Evolutionary conservation across 148 eudicot genomes (phyloP), one percentile per base, ranked within the genome.

Genomic region (Camellia granthamiana): DNA sequence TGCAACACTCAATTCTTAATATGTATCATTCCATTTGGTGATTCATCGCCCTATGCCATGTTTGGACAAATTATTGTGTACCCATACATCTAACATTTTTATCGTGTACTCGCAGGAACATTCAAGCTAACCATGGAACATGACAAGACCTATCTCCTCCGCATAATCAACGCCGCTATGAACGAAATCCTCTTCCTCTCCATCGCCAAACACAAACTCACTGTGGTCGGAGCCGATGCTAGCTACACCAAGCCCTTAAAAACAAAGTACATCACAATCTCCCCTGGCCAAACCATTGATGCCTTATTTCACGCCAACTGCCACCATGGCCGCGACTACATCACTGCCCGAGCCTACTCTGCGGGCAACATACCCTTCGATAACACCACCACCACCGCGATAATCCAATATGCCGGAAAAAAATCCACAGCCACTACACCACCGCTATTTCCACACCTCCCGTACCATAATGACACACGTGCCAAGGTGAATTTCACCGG

Each of bases 131-230:
- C 51, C 2, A 78, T 80, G 7, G 19, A 63, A 4, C 77, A 52
- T 2, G 78, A 78, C 42, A 64, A 64, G 43, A 74, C 72, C 49
- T 65, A 80, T 3, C 73, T 80, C 54, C 83, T 80, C 55, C 52
- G 83, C 23, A 74, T 80, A 3, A 21, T 80, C 38, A 80, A 74
- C 7, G 78, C 78, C 1, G 65, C 78, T 15, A 1, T 80, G 66
- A 80, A 80, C 47, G 64, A 66, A 52, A 66, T 80, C 19, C 73
- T 80, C 7, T 80, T 80, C 78, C 66, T 80, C 7, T 42, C 83
- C n/a, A 66, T 80, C 41, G 72, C 83, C 14, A 66, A 74, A 21
- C 83, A 80, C 67, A 65, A 42, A 1, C 54, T 80, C 52, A 63
- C 58, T 0, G 63, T 80, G 7, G 82, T 80, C 1, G 82, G 64